Conservation (phyloP, 345 rosid genomes). For the Tarenaya hassleriana region DNA sequence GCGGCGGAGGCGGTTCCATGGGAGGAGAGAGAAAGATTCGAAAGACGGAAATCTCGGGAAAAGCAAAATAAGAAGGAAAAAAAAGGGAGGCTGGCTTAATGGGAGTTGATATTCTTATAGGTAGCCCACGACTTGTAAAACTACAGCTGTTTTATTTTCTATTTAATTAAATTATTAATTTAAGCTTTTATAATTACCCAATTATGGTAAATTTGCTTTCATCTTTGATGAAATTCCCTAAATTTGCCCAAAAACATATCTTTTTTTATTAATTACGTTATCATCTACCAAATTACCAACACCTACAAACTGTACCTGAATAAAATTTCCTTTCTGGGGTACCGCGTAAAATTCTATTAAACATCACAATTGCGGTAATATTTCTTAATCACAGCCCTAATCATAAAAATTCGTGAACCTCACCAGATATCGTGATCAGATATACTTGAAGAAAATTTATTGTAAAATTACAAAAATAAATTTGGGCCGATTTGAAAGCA, state of each 20-base stretch:
- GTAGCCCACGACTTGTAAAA: conserved; percentile 26
- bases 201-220: conserved; percentile 5
- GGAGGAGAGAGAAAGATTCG: neutral
- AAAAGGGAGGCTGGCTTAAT: conserved; percentile 4
- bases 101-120: conserved; percentile 18
- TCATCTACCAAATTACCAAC: neutral
- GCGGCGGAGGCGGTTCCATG: conserved; percentile 30
- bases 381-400: too few species aligned
- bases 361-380: too few species aligned
- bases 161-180: neutral
- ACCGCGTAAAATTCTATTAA: too few species aligned
- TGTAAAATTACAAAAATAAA: too few species aligned
- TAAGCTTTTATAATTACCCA: conserved; percentile 1
- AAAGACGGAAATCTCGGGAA: too few species aligned
- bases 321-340: too few species aligned
- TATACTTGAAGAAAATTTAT: too few species aligned
- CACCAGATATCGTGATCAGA: too few species aligned
- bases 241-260: too few species aligned
- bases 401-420: too few species aligned
- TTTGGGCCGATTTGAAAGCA: too few species aligned
- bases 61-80: neutral
- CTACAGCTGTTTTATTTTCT: conserved; percentile 21
- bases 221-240: neutral
- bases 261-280: neutral
- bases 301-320: neutral